Base-by-base conservation (phyloP, 2,329 filamentous ascomycete genomes). In the Beauveria asiatica region DNA sequence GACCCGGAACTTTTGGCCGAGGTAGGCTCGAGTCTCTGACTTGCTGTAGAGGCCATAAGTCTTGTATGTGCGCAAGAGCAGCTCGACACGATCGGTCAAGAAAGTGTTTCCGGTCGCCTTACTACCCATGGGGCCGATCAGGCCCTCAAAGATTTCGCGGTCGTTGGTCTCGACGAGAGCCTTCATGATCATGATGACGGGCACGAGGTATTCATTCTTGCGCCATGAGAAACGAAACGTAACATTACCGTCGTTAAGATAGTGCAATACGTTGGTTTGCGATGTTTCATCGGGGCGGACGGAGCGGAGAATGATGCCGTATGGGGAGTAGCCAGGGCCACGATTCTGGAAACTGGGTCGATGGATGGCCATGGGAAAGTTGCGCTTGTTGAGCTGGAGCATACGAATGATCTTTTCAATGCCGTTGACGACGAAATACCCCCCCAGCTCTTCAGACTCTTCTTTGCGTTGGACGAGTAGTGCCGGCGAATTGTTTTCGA, bases 201-300 rank as follows among this genome's bases (percentile, higher is more conserved):
- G 94, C 2, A 99, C 83, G n/a, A 99, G 83, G 70, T 91, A 99
- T 74, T 99, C 94, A 67, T 92, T 91, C 76, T 99, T 99, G 66
- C 92, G 83, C 93, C 93, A 99, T 7, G 93, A 97, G 75, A 99
- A 99, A 60, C 94, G 84, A 75, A 99, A 96, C 0, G 91, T 97
- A 68, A 97, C 87, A 73, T 97, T 97, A 65, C 94, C 94, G 72
- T 99, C 94, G 67, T 83, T 91, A 60, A 99, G 83, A 73, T 97
- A 99, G 75, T 99, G 94, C 53, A 99, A 81, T 39, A 96, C 92
- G 69, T 97, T 99, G 42, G 93, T 97, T 74, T 97, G 93, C 33
- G 92, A 97, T 9, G 93, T 97, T 76, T 99, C 92, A 74, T 99
- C 94, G n/a, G 92, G 92, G 61, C 94, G 86, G 59, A 97, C 92